phyloP scores from a whole-genome alignment of 163 green algal genomes.

The Scenedesmus sp. region DNA sequence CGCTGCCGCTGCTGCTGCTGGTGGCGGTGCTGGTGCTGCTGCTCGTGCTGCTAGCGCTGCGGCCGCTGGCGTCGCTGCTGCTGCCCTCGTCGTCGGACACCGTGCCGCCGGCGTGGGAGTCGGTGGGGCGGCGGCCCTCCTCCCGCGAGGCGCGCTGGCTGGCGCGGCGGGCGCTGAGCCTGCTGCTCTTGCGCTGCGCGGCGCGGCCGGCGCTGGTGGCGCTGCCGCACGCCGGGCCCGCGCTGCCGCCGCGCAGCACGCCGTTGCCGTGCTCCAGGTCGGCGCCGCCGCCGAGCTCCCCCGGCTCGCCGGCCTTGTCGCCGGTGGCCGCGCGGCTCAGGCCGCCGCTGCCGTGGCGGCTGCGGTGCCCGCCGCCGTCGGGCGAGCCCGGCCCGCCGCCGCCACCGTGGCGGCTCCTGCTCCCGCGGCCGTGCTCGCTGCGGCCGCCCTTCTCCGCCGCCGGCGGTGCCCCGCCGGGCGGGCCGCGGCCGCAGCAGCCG shows the following conservation, averaged over 20 bases:
- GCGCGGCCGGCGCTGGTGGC: neutral
- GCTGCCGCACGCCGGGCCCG: neutral
- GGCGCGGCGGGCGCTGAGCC: too few relatives aligned
- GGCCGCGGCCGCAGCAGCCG: conserved; percentile 12
- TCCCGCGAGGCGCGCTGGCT: too few relatives aligned
- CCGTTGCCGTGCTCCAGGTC: too few relatives aligned
- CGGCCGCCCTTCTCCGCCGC: neutral
- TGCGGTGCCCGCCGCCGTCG: neutral
- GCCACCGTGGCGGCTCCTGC: neutral
- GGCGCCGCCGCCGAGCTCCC: too few relatives aligned
- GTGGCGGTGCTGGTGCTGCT: neutral
- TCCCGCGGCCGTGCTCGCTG: neutral
- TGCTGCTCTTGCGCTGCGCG: too few relatives aligned
- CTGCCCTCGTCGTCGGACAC: neutral
- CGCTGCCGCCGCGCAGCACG: too few relatives aligned
- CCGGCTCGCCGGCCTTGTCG: too few relatives aligned
- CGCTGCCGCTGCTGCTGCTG: neutral
- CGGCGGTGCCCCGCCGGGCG: neutral
- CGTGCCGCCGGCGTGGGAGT: too few relatives aligned
- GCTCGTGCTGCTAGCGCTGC: neutral
- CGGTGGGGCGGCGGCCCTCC: too few relatives aligned
- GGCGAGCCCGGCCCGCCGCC: too few relatives aligned
- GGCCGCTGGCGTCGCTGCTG: conserved; percentile 1
- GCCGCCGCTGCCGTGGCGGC: neutral
- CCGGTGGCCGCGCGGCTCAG: neutral